Evolutionary conservation across 2,329 filamentous ascomycete species (phyloP), one percentile per base, ranked within the genome.

Genomic region (Sarocladium kiliense): DNA sequence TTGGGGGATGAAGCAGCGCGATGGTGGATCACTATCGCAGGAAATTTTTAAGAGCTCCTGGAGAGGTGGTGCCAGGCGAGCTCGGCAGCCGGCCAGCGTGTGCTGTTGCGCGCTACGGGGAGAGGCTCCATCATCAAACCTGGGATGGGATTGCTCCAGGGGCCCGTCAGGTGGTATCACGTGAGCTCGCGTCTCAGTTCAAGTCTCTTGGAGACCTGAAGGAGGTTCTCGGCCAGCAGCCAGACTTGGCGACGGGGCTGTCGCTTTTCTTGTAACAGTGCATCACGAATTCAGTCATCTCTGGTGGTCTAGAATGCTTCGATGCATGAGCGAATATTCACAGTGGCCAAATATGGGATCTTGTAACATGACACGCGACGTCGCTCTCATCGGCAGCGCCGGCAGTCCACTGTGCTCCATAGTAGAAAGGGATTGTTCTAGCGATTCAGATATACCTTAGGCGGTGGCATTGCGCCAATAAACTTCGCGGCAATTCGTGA

Each of bases 41-140:
- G 37, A 55, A 57, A 57, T 53, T 57, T 57, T 57, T 57, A 47
- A 42, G 56, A 57, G 56, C 45, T 55, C 41, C 51, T 57, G 47
- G 30, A 30, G 44, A 47, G 25, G 25, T 47, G 44, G 44, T 30
- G n/a, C 25, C 25, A 27, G 44, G 25, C 39, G 25, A 26, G 44
- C 25, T 27, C 14, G 30, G 30, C 12, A 32, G 30, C 30, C 30
- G 12, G 30, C 41, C 23, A 47, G n/a, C 14, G 41, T 23, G 21
- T 44, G 18, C n/a, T 23, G 18, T 21, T 44, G 41, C 18, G 41
- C 41, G n/a, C n/a, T 27, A 47, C n/a, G 4, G 25, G 44, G 25
- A 14, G 25, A 10, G 44, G n/a, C n/a, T n/a, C n/a, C 44, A n/a
- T 18, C 23, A 30, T 47, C 3, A 6, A 23, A 11, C n/a, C n/a